phyloP scores from a whole-genome alignment of 495 filamentous ascomycete genomes.

The Daldinia concentrica region DNA sequence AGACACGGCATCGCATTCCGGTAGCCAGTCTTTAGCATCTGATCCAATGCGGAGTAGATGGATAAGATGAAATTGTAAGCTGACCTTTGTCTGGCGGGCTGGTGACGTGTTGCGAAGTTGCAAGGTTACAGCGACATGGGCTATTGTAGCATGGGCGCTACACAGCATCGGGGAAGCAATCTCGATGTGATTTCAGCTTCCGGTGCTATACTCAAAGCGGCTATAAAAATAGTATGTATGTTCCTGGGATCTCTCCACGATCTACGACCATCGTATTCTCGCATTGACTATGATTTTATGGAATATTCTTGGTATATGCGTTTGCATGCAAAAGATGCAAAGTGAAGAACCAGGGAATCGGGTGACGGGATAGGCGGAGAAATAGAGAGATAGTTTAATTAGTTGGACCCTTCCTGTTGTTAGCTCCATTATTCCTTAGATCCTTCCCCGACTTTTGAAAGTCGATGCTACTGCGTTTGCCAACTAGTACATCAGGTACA shows the following conservation, averaged over 20 bases:
- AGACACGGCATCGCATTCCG: conserved; percentile 4
- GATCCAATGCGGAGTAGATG: conserved; percentile 12
- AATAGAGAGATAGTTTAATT: not conserved
- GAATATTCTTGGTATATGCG: not conserved
- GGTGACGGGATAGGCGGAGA: not conserved
- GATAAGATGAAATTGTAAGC: conserved; percentile 14
- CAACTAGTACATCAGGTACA: too few species aligned
- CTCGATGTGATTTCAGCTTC: conserved; percentile 38
- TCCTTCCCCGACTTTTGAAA: not conserved
- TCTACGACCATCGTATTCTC: not conserved
- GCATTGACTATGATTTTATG: not conserved
- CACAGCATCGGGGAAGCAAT: conserved; percentile 22
- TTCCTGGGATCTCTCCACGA: not conserved
- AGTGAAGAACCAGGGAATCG: not conserved
- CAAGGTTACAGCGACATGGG: conserved; percentile 18
- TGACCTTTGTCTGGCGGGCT: conserved; percentile 4
- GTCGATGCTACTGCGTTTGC: too few species aligned
- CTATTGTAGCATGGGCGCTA: conserved; percentile 9
- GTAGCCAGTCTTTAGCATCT: conserved; percentile 15
- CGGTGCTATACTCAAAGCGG: conserved; percentile 34
- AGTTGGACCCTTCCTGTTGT: not conserved
- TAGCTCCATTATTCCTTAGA: not conserved
- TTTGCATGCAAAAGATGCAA: not conserved
- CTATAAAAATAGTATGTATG: conserved; percentile 4
- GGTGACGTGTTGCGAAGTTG: conserved; percentile 16